phyloP scores from a whole-genome alignment of 768 basidiomycete species.

The Mycena venus region DNA sequence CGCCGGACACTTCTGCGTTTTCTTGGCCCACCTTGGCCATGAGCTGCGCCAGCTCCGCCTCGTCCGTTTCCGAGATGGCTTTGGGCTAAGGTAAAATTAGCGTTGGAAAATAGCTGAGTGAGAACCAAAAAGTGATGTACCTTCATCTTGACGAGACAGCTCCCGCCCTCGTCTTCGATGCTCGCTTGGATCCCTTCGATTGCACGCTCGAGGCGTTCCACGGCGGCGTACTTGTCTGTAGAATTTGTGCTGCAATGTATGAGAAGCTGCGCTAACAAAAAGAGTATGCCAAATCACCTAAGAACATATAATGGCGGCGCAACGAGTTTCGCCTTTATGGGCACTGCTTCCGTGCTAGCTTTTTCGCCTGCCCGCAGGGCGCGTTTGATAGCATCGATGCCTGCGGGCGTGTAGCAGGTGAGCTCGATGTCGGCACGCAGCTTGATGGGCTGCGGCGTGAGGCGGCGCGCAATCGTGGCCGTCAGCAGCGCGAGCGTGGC shows the following conservation, averaged over 20 bases:
- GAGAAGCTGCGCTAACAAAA: background rate
- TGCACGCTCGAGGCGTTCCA: conserved; percentile 93
- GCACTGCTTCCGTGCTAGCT: conserved; percentile 89
- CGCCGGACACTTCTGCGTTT: conserved; percentile 96
- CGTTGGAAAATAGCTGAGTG: background rate
- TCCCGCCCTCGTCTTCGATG: conserved; percentile 89
- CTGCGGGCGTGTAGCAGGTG: conserved; percentile 95
- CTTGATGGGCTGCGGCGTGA: conserved; percentile 99
- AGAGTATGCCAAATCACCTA: conserved; percentile 40
- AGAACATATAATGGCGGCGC: conserved; percentile 97
- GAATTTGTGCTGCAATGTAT: conserved; percentile 76
- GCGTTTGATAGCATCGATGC: conserved; percentile 96
- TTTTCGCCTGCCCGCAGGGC: conserved; percentile 92
- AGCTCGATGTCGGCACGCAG: conserved; percentile 98
- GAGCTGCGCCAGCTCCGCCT: conserved; percentile 95
- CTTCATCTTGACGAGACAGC: conserved; percentile 96
- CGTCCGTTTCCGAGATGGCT: conserved; percentile 97
- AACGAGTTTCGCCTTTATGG: conserved; percentile 97
- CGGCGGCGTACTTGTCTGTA: conserved; percentile 96
- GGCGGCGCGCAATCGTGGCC: conserved; percentile 90
- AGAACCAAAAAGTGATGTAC: conserved; percentile 55
- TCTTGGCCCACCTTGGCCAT: conserved; percentile 96
- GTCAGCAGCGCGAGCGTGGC: conserved; percentile 75
- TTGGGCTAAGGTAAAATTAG: conserved; percentile 75
- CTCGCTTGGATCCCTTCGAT: conserved; percentile 90